Base-by-base conservation (phyloP, 2,329 filamentous ascomycete genomes). In the Neonectria ditissima region DNA sequence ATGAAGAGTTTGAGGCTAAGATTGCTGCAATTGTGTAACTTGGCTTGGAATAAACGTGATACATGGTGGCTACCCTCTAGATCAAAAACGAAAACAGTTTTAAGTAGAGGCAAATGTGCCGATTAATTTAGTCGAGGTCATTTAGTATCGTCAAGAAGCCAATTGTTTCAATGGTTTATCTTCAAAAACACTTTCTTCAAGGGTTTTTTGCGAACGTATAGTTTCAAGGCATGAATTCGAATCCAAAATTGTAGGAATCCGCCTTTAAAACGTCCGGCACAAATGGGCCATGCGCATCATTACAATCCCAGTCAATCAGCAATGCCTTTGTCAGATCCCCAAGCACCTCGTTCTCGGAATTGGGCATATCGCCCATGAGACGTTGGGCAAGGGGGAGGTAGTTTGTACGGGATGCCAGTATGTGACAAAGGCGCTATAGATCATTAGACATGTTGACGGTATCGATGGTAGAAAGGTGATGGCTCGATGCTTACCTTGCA, bases 1-100 rank as follows among this genome's bases (percentile, higher is more conserved):
- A 58, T n/a, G 54, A 54, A 3, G 59, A 62, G 14, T n/a, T 62
- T 18, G 59, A 62, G 9, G 32, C 20, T 1, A 56, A 45, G 45
- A 48, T 62, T 30, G n/a, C 51, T 9, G 32, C 58, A 2, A 39
- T 32, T 28, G 43, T 59, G 22, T 48, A 11, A 30, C 5, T 48
- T 10, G 16, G 13, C 24, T 30, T 18, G 43, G 26, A 13, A 9
- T 26, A 5, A 45, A 20, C 7, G 30, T 18, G 7, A 13, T 5
- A 11, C 11, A 18, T 18, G 10, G 20, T 48, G 16, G 4, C 20
- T 45, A 45, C 43, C 5, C 7, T 13, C 14, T 26, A 26, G 43
- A 8, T 45, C 9, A 4, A 8, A 13, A 14, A 26, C 24, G 22
- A 30, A n/a, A 2, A n/a, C n/a, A 16, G 10, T 13, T 2, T 8